A percentile compares a stretch with the other conserved stretches of the same genome.
Conservation (phyloP, 2,329 filamentous ascomycete genomes). For the Metarhizium robertsii region DNA sequence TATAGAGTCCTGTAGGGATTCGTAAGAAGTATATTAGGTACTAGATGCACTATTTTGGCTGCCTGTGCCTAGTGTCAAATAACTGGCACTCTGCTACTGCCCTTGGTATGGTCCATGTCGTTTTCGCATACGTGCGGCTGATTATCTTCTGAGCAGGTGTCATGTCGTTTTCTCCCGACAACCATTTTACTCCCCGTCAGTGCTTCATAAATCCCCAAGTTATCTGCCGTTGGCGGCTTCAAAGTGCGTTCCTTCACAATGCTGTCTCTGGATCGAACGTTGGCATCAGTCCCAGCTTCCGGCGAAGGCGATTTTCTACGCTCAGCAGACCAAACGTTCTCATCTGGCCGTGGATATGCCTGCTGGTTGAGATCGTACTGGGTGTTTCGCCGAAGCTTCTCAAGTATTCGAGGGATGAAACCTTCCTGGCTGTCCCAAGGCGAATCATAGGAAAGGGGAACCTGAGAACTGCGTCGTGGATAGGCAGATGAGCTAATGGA, state of each 20-base stretch:
- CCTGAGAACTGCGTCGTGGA: conserved; percentile 17
- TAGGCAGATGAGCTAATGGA: conserved; percentile 16
- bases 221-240: conserved; percentile 11
- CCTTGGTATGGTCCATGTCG: conserved; percentile 10
- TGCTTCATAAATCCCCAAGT: conserved; percentile 14
- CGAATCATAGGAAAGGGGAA: conserved; percentile 5
- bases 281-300: not conserved
- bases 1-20: not conserved
- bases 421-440: conserved; percentile 6
- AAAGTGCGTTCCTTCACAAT: conserved; percentile 10
- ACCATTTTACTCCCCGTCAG: conserved; percentile 13
- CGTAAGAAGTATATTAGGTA: not conserved
- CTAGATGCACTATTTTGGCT: not conserved
- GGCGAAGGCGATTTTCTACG: not conserved
- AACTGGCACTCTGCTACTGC: not conserved
- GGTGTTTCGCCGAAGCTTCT: conserved; percentile 18
- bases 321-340: conserved; percentile 8
- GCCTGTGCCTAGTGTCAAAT: not conserved
- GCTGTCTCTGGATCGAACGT: conserved; percentile 12
- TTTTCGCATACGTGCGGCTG: conserved; percentile 21
- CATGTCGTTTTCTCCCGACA: conserved; percentile 5
- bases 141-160: conserved; percentile 23
- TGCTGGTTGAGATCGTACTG: conserved; percentile 14
- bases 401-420: conserved; percentile 16
- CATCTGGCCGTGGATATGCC: not conserved